These are phyloP conservation scores for Hypoxylon lenormandii DNA, from an alignment of 495 filamentous ascomycete genomes.

Conservation along the genomic window DNA sequence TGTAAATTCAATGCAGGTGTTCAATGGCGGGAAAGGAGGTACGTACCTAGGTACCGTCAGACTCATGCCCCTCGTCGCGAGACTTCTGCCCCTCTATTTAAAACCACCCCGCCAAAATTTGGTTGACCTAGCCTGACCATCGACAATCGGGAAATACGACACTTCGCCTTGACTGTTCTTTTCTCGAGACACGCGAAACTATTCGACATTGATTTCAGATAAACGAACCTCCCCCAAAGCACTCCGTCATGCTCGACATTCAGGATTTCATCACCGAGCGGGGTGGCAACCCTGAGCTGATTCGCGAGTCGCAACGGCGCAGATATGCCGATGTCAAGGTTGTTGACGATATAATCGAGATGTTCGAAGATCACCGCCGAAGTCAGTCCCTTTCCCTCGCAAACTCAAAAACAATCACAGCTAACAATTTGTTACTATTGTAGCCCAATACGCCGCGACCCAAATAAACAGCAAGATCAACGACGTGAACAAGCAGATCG, in stretches of 20 bases:
- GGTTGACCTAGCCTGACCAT: conserved; percentile 15
- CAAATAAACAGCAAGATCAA: conserved; percentile 87
- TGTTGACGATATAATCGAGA: conserved; percentile 88
- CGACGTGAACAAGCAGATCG: conserved; percentile 87
- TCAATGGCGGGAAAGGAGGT: conserved; percentile 10
- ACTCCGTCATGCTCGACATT: conserved; percentile 76
- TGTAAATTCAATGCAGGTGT: too few relatives aligned
- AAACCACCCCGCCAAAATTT: conserved; percentile 48
- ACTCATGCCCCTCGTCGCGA: conserved; percentile 2
- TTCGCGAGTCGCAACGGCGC: conserved; percentile 87
- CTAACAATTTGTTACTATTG: conserved; percentile 18
- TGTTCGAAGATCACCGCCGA: conserved; percentile 87
- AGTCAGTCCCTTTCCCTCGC: conserved; percentile 64
- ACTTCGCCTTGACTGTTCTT: conserved; percentile 60
- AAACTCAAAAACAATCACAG: background rate
- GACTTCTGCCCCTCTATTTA: conserved; percentile 36
- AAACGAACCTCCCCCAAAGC: background rate
- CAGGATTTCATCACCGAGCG: conserved; percentile 84
- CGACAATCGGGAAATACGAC: conserved; percentile 1
- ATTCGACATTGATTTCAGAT: background rate
- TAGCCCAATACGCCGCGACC: conserved; percentile 81
- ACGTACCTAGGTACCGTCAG: conserved; percentile 15
- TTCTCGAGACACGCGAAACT: conserved; percentile 50
- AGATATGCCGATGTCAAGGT: conserved; percentile 81
- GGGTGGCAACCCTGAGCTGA: conserved; percentile 87